Percentiles rank a stretch among this genome's conserved stretches.
phyloP scores from a whole-genome alignment of 148 eudicot species.

The Vaccinium macrocarpon region DNA sequence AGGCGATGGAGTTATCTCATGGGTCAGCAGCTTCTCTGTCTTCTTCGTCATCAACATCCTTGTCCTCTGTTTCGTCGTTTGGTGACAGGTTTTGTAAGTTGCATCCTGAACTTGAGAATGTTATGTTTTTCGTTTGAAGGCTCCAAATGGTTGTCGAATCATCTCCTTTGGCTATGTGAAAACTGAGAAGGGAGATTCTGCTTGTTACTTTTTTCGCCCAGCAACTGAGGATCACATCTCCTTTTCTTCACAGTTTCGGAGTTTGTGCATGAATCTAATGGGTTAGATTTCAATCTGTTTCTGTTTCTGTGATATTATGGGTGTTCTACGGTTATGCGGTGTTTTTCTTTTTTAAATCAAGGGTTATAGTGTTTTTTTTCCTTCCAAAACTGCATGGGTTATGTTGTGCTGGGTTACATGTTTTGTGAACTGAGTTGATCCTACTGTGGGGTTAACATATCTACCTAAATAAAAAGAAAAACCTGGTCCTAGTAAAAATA shows the following conservation, averaged over 20 bases:
- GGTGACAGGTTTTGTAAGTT: constrained; percentile 31
- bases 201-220: constrained; percentile 10
- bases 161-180: background rate
- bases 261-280: constrained; percentile 81
- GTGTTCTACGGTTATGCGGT: constrained; percentile 4
- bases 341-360: background rate
- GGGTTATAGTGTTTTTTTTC: background rate
- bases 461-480: background rate
- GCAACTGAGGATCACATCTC: constrained; percentile 29
- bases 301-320: background rate
- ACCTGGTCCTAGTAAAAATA: background rate
- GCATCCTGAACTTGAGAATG: constrained; percentile 38
- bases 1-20: constrained; percentile 32
- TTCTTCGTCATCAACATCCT: constrained; percentile 8
- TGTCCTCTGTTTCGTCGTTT: background rate
- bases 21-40: constrained; percentile 16
- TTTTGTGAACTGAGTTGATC: background rate
- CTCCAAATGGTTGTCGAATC: background rate
- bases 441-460: background rate
- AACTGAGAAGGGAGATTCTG: background rate
- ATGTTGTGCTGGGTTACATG: background rate
- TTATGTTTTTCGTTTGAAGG: constrained; percentile 54
- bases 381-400: background rate
- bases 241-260: constrained; percentile 29
- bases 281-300: constrained; percentile 6